These are phyloP conservation scores for Sphaceloma murrayae DNA, from an alignment of 2,329 filamentous ascomycete genomes.

Conservation along the genomic window DNA sequence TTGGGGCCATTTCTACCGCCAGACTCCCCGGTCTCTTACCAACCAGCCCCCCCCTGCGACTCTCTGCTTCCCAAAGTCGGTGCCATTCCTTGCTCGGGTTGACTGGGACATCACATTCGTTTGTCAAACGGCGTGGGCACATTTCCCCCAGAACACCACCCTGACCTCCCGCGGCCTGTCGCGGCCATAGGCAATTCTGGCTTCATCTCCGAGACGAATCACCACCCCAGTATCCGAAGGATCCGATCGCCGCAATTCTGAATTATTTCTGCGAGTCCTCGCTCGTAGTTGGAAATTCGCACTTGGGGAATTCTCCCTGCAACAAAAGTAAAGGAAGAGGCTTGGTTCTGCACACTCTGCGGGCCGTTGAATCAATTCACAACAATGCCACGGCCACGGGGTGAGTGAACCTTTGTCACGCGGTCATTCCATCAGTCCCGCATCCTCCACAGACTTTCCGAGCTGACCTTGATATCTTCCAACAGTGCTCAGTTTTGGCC, in stretches of 20 bases:
- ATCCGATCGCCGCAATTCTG: neutral
- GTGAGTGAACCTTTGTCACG: slow-evolving; percentile 11
- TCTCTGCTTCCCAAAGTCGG: neutral
- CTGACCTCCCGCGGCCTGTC: neutral
- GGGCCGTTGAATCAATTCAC: slow-evolving; percentile 14
- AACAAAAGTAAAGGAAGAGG: slow-evolving; percentile 7
- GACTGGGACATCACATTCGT: slow-evolving; percentile 8
- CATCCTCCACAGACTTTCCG: neutral
- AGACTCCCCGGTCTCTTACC: neutral
- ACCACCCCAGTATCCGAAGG: slow-evolving; percentile 4
- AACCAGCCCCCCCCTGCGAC: neutral
- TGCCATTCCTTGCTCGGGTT: neutral
- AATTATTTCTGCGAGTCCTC: too few relatives aligned
- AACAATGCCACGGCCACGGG: slow-evolving; percentile 16
- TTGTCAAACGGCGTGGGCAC: neutral
- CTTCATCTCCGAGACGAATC: slow-evolving; percentile 10
- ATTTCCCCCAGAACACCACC: neutral
- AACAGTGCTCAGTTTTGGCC: slow-evolving; percentile 15
- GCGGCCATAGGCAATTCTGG: slow-evolving; percentile 5
- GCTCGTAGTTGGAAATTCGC: too few relatives aligned
- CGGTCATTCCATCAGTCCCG: slow-evolving; percentile 8
- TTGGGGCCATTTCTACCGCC: neutral
- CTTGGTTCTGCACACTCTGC: slow-evolving; percentile 7
- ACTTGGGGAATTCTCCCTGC: too few relatives aligned
- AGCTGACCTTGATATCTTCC: slow-evolving; percentile 10